Base-by-base conservation (phyloP, 441 rosid species). In the Erodium texanum region DNA sequence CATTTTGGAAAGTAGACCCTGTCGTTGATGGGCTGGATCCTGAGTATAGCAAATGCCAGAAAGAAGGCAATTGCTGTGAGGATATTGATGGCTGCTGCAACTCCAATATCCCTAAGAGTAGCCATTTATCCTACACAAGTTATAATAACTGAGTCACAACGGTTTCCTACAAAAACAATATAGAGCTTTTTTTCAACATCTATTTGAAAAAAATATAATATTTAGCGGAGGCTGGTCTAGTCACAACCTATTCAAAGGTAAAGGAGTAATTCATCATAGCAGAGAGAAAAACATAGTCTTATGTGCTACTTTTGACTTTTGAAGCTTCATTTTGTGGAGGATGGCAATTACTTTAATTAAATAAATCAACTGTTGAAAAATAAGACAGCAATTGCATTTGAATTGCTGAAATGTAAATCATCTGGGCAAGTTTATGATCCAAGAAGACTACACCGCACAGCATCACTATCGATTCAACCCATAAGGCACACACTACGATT, bases 1-100 rank as follows among this genome's bases (percentile, higher is more conserved):
- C 99, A 94, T 84, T 94, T 94, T 0, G 99, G 85, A 72, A 94
- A 94, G 82, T 94, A 94, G 29, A 94, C 97, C 77, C 97, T 79
- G 56, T 92, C 98, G 56, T 94, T 94, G 83, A 92, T 80, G 45
- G 99, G 97, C 77, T 94, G 98, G 67, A 94, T 81, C 76, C 98
- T 82, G 45, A 91, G 70, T 3, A 92, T 3, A 5, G 97, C 99
- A 66, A 94, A 94, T 7, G 88, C 87, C 66, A 92, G 3, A 62
- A 92, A 78, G 84, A 94, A 94, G 15, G 86, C 67, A 18, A 94
- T 56, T 5, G 98, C 97, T 74, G 78, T 79, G 9, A 90, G 74
- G 67, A 94, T 80, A 81, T 94, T 89, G 65, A 92, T 48, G 38
- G 82, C 92, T 7, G 90, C 99, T 23, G 98, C 72, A 73, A 94